A percentile compares a stretch with the other conserved stretches of the same genome.
These are phyloP conservation scores for Puya raimondii DNA, from an alignment of 176 grass and related monocot species.

Conservation along the genomic window DNA sequence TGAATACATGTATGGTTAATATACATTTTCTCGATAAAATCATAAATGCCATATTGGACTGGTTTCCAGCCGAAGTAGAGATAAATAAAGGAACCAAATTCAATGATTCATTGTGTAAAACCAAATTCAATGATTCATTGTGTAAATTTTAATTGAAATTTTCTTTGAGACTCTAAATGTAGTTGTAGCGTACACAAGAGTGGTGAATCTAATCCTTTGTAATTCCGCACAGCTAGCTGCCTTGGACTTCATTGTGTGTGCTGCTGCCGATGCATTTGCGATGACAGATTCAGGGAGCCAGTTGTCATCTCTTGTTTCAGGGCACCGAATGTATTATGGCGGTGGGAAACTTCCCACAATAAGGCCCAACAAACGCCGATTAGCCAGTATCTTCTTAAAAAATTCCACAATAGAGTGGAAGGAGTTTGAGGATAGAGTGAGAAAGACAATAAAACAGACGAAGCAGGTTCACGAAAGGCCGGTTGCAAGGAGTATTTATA, in stretches of 20 bases:
- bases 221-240: constrained; percentile 62
- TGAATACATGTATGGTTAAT: not conserved
- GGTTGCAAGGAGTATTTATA: constrained; percentile 74
- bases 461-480: constrained; percentile 89
- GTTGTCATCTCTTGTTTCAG: constrained; percentile 84
- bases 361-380: constrained; percentile 74
- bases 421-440: constrained; percentile 83
- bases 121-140: no score
- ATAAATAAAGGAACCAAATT: not conserved
- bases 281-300: constrained; percentile 97
- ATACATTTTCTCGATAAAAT: not conserved
- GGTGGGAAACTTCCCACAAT: constrained; percentile 66
- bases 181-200: not conserved
- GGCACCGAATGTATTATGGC: constrained; percentile 95
- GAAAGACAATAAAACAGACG: constrained; percentile 84
- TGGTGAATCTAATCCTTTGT: not conserved
- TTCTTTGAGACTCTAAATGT: not conserved
- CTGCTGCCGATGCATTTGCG: constrained; percentile 91
- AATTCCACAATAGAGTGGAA: constrained; percentile 91
- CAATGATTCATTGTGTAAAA: not conserved
- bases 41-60: not conserved
- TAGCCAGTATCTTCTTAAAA: constrained; percentile 79
- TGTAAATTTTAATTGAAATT: not conserved
- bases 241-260: constrained; percentile 87
- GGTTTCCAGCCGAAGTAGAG: not conserved